A percentile compares a stretch with the other conserved stretches of the same genome.
Conservation (phyloP, 2,329 filamentous ascomycete genomes). For the Aspergillus clavatus region DNA sequence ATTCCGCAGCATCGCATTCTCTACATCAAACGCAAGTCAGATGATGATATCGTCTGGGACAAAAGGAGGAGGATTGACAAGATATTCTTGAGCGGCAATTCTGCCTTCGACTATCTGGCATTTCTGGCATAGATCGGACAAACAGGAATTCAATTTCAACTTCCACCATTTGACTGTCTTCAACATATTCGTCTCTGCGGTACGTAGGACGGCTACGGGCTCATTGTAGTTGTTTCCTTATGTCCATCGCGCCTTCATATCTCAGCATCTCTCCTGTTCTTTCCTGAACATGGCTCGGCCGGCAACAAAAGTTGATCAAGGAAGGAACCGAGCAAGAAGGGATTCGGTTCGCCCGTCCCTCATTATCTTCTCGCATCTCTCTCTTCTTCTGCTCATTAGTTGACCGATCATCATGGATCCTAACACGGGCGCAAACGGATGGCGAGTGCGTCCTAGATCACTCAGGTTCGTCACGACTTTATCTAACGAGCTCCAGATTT, state of each 20-base stretch:
- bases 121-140: slow-evolving; percentile 20
- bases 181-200: no score
- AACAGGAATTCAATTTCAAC: not conserved
- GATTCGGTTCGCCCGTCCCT: not conserved
- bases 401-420: not conserved
- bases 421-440: slow-evolving; percentile 5
- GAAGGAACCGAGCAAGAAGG: not conserved
- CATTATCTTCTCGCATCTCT: not conserved
- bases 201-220: no score
- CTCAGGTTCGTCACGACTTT: not conserved
- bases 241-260: no score
- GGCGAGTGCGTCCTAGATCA: not conserved
- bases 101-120: slow-evolving; percentile 25
- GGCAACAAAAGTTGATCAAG: not conserved
- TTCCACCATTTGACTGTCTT: no score
- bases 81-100: slow-evolving; percentile 45
- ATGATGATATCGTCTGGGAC: slow-evolving; percentile 48
- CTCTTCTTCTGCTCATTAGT: not conserved
- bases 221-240: no score
- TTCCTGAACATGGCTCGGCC: not conserved
- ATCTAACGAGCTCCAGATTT: not conserved
- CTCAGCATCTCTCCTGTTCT: not conserved
- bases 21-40: slow-evolving; percentile 43
- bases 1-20: slow-evolving; percentile 53
- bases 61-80: slow-evolving; percentile 44